These are phyloP conservation scores for Solanum rostratum DNA, from an alignment of 257 asterid genomes.

Conservation along the genomic window DNA sequence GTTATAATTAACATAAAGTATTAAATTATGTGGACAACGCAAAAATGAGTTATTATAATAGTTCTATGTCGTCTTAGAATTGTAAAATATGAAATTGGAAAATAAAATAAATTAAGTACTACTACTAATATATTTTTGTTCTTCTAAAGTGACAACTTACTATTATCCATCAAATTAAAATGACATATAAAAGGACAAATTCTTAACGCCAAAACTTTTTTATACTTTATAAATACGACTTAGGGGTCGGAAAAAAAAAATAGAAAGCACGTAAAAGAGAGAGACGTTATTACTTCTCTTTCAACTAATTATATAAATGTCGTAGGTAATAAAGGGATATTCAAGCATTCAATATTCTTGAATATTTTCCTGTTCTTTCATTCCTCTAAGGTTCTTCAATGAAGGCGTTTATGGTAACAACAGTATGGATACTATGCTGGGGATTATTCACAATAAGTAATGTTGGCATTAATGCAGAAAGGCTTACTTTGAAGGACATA, in stretches of 20 bases:
- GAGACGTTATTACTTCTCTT: background rate
- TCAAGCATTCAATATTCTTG: background rate
- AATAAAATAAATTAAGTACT: background rate
- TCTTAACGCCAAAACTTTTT: background rate
- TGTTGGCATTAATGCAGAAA: slow-evolving; percentile 11
- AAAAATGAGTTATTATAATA: background rate
- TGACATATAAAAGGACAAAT: background rate
- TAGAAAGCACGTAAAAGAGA: too few species aligned
- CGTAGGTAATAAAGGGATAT: background rate
- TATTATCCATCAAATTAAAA: background rate
- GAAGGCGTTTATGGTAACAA: background rate
- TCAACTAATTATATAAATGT: background rate
- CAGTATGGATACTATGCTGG: slow-evolving; percentile 15
- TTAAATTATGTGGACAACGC: background rate
- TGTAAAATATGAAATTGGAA: background rate
- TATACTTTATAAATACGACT: too few species aligned
- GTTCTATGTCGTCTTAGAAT: background rate
- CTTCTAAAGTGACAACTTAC: background rate
- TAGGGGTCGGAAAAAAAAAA: too few species aligned
- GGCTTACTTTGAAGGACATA: slow-evolving; percentile 1
- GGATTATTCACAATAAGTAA: slow-evolving; percentile 2
- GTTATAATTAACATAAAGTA: too few species aligned
- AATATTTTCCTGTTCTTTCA: background rate
- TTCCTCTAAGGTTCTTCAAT: background rate
- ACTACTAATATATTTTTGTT: background rate